Conservation (phyloP, 2,329 filamentous ascomycete genomes). For the Colletotrichum sp. region DNA sequence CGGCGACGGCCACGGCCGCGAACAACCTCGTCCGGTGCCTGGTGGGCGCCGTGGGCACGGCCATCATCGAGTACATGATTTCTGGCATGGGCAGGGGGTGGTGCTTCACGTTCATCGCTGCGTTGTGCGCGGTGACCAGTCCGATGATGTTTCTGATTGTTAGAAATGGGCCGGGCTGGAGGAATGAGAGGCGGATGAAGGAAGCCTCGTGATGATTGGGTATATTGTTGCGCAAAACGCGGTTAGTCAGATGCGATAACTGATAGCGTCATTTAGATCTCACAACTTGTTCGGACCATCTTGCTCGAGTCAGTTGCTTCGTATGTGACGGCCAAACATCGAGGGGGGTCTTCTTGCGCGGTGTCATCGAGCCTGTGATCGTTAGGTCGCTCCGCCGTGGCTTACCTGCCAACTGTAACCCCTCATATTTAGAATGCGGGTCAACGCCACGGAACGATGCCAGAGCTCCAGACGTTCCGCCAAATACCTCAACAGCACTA, state of each 20-base stretch:
- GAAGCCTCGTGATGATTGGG: not conserved
- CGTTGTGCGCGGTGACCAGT: slow-evolving; percentile 53
- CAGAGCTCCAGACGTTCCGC: not conserved
- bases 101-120: slow-evolving; percentile 64
- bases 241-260: not conserved
- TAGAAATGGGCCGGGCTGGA: slow-evolving; percentile 53
- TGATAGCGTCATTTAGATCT: not conserved
- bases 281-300: not conserved
- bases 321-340: not conserved
- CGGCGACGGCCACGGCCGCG: slow-evolving; percentile 67
- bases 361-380: not conserved
- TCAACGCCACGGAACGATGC: not conserved
- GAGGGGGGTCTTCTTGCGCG: not conserved
- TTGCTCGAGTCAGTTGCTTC: not conserved
- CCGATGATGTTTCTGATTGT: slow-evolving; percentile 56
- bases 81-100: slow-evolving; percentile 62
- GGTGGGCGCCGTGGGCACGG: slow-evolving; percentile 63
- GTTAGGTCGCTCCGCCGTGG: not conserved
- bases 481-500: not conserved
- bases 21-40: slow-evolving; percentile 70
- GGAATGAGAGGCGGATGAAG: slow-evolving; percentile 53
- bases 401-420: not conserved
- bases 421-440: not conserved
- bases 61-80: slow-evolving; percentile 65
- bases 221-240: not conserved